Evolutionary conservation across 179 eudicot genomes (phyloP).

Genomic region (Vitellaria paradoxa): DNA sequence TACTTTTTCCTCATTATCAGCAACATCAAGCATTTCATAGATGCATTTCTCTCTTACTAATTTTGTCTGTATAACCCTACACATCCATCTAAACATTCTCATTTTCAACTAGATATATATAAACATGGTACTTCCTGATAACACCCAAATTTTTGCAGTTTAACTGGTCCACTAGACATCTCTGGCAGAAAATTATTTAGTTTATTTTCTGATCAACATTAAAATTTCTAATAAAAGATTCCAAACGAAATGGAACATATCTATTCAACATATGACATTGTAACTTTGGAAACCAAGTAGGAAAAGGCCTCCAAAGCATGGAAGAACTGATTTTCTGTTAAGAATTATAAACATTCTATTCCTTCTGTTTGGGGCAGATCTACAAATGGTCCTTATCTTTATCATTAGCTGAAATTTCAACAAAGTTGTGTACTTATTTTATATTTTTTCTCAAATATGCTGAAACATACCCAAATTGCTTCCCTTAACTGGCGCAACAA

Average conservation of each 20-base stretch:
- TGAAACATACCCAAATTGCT: constrained; percentile 78
- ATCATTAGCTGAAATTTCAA: not conserved
- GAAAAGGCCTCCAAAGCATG: constrained; percentile 1
- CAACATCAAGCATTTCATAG: not conserved
- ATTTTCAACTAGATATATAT: not conserved
- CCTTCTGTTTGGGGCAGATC: not conserved
- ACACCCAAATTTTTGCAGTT: not conserved
- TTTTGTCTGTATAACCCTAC: not conserved
- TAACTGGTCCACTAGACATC: not conserved
- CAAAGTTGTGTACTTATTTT: not conserved
- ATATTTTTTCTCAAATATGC: not conserved
- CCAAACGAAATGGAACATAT: not conserved
- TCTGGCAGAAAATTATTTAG: too few relatives aligned
- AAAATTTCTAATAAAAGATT: not conserved
- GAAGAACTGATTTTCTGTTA: not conserved
- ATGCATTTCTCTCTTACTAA: not conserved
- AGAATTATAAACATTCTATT: not conserved
- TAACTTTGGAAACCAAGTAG: not conserved
- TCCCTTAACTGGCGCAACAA: constrained; percentile 71
- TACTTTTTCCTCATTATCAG: not conserved
- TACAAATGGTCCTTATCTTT: not conserved
- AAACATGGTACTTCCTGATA: not conserved
- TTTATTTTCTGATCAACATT: not conserved
- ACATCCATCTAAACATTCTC: not conserved
- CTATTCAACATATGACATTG: not conserved